A percentile compares a stretch with the other conserved stretches of the same genome.
phyloP scores from a whole-genome alignment of 2,329 filamentous ascomycete genomes.

The Nigrospora osmanthi region DNA sequence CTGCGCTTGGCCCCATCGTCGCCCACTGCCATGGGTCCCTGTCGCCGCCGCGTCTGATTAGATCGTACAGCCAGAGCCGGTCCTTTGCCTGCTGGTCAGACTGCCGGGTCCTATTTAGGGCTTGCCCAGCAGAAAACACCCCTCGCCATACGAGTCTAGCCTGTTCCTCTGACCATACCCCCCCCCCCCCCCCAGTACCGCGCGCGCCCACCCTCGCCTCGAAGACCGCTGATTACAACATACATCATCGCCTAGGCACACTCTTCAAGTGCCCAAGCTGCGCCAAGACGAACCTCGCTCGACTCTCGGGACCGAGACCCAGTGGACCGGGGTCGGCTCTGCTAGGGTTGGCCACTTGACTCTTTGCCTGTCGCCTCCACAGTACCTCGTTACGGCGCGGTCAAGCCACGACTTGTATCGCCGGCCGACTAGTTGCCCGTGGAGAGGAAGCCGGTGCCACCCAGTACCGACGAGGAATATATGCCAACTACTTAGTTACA shows the following conservation, averaged over 20 bases:
- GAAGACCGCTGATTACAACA: no score
- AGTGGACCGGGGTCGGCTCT: not conserved
- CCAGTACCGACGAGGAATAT: not conserved
- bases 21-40: not conserved
- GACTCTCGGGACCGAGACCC: not conserved
- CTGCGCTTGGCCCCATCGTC: no score
- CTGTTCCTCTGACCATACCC: not conserved
- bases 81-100: not conserved
- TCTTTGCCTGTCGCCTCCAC: no score
- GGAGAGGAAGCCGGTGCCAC: constrained; percentile 1
- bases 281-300: no score
- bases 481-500: constrained; percentile 1
- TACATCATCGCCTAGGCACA: no score
- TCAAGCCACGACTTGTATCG: not conserved
- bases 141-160: not conserved
- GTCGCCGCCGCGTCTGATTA: constrained; percentile 1
- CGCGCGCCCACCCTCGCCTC: no score
- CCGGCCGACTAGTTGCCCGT: not conserved
- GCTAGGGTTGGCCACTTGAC: no score
- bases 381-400: no score
- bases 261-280: no score
- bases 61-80: not conserved
- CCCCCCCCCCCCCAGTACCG: no score
- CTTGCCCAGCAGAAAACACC: not conserved
- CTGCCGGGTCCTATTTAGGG: constrained; percentile 2